These are phyloP conservation scores for Phoenix dactylifera DNA, from an alignment of 176 grass and related monocot genomes.

Conservation along the genomic window DNA sequence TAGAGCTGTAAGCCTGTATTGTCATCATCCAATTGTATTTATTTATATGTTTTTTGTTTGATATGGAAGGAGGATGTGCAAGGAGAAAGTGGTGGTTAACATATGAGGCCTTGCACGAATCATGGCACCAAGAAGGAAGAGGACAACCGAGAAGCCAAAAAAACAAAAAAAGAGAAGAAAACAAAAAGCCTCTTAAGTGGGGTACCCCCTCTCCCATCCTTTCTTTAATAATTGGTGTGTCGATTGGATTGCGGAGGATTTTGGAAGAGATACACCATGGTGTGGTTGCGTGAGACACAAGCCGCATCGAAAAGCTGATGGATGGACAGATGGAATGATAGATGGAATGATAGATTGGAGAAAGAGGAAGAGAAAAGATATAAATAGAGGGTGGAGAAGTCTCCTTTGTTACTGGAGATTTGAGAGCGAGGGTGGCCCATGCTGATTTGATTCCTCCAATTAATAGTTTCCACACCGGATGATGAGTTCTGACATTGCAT, in stretches of 20 bases:
- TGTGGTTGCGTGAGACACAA: conserved; percentile 33
- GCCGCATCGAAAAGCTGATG: conserved; percentile 12
- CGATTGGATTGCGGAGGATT: conserved; percentile 12
- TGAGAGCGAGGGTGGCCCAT: conserved; percentile 25
- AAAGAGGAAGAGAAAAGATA: conserved; percentile 12
- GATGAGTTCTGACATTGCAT: conserved; percentile 27
- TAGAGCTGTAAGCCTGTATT: too few relatives aligned
- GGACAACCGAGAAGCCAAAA: not conserved
- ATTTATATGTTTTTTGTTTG: too few relatives aligned
- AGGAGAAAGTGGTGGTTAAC: not conserved
- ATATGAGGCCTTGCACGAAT: conserved; percentile 9
- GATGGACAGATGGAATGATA: conserved; percentile 55
- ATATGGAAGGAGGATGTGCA: too few relatives aligned
- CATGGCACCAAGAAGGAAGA: not conserved
- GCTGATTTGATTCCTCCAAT: conserved; percentile 52
- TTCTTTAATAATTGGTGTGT: not conserved
- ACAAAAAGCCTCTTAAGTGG: not conserved
- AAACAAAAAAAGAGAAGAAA: too few relatives aligned
- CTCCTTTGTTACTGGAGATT: not conserved
- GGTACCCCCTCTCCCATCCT: not conserved
- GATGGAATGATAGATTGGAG: conserved; percentile 16
- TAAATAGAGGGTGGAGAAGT: too few relatives aligned
- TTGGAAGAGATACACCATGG: conserved; percentile 5
- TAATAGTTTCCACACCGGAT: conserved; percentile 22
- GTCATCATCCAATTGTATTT: too few relatives aligned